Percentiles rank a stretch among this genome's conserved stretches.
phyloP scores from a whole-genome alignment of 805 yeast genomes.

The Cyberlindnera lachancei region DNA sequence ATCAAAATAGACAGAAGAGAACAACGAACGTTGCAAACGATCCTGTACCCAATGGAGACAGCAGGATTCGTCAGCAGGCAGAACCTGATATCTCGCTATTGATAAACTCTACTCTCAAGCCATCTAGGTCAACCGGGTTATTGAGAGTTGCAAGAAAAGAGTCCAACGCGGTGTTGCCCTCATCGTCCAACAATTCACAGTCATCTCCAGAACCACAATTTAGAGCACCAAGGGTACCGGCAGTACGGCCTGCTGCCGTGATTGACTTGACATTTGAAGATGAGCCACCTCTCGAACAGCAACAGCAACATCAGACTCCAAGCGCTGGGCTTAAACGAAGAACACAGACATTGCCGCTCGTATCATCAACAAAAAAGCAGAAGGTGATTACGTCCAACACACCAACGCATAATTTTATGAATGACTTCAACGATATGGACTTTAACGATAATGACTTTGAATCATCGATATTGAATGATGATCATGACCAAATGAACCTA shows the following conservation, averaged over 20 bases:
- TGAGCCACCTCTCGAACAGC: constrained; percentile 1
- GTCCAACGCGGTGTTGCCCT: constrained; percentile 3
- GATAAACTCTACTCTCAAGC: constrained; percentile 7
- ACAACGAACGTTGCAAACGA: too few species aligned
- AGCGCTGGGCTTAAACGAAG: constrained; percentile 3
- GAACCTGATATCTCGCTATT: constrained; percentile 4
- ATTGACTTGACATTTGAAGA: constrained; percentile 24
- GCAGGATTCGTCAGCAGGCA: too few species aligned
- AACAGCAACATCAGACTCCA: constrained; percentile 2
- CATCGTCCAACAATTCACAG: constrained; percentile 6
- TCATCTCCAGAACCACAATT: constrained; percentile 15
- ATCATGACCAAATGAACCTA: too few species aligned
- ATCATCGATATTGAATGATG: not conserved
- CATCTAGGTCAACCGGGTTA: constrained; percentile 12
- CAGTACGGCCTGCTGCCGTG: constrained; percentile 8
- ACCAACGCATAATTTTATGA: not conserved
- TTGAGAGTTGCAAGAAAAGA: constrained; percentile 18
- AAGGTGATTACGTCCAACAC: constrained; percentile 1
- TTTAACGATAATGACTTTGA: constrained; percentile 6
- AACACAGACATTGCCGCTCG: not conserved
- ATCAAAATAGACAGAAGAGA: too few species aligned
- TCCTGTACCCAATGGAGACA: too few species aligned
- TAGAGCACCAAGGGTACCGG: constrained; percentile 4
- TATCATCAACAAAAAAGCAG: constrained; percentile 5
- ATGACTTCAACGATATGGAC: constrained; percentile 6